Percentiles rank a stretch among this genome's conserved stretches.
phyloP scores from a whole-genome alignment of 2,329 filamentous ascomycete species.

The Piedraia hortae region DNA sequence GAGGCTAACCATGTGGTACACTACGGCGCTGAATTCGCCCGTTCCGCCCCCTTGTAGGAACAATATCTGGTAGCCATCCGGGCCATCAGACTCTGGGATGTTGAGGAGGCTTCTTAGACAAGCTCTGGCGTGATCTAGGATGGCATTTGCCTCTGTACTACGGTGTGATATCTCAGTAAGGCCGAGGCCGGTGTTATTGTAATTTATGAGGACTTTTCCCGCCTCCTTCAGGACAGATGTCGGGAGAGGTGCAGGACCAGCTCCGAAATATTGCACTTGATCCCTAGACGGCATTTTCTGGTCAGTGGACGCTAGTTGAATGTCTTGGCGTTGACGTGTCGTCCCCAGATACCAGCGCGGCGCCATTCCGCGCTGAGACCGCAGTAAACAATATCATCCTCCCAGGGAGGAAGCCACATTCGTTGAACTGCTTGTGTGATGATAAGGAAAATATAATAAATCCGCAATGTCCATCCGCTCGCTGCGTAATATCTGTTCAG shows the following conservation, averaged over 20 bases:
- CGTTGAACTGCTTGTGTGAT: too few relatives aligned
- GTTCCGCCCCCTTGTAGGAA: constrained; percentile 73
- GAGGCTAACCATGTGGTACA: constrained; percentile 58
- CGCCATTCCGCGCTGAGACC: too few relatives aligned
- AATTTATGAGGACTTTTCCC: constrained; percentile 54
- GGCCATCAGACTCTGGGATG: constrained; percentile 52
- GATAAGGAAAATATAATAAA: too few relatives aligned
- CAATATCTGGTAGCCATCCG: constrained; percentile 61
- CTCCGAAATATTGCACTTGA: constrained; percentile 66
- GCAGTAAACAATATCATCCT: too few relatives aligned
- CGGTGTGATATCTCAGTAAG: constrained; percentile 80
- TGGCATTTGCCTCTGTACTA: constrained; percentile 46
- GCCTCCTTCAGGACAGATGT: constrained; percentile 55
- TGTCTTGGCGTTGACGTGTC: too few relatives aligned
- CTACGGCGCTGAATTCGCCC: constrained; percentile 57
- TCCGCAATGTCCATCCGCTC: too few relatives aligned
- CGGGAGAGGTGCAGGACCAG: constrained; percentile 66
- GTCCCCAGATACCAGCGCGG: too few relatives aligned
- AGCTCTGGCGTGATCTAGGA: constrained; percentile 53
- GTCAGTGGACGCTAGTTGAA: too few relatives aligned
- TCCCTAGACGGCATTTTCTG: constrained; percentile 51
- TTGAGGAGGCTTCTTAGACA: constrained; percentile 48
- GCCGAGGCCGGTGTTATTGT: constrained; percentile 52
- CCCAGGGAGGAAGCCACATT: too few relatives aligned
- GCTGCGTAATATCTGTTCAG: too few relatives aligned